phyloP scores from a whole-genome alignment of 371 early-diverging fungal genomes.

The Mortierella sp. region DNA sequence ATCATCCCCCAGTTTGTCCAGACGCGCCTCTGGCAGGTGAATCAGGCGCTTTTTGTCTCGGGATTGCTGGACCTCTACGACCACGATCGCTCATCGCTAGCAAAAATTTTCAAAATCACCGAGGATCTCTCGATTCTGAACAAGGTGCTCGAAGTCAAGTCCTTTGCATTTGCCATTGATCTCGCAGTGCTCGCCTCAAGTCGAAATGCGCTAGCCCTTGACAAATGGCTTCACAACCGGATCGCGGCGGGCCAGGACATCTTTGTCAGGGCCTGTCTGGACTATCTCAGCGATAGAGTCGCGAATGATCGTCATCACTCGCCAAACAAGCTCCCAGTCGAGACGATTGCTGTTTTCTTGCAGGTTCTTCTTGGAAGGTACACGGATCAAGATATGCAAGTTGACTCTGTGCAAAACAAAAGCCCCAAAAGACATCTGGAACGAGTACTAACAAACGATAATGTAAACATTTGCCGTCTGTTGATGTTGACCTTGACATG shows the following conservation, averaged over 20 bases:
- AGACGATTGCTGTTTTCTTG: conserved; percentile 78
- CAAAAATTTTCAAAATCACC: conserved; percentile 83
- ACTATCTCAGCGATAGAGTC: conserved; percentile 81
- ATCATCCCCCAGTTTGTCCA: conserved; percentile 77
- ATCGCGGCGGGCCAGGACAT: conserved; percentile 72
- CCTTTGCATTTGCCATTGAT: conserved; percentile 83
- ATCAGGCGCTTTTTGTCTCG: conserved; percentile 69
- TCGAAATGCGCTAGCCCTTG: conserved; percentile 84
- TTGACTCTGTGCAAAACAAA: background rate
- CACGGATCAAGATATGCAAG: background rate
- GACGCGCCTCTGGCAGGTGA: conserved; percentile 79
- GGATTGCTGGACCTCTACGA: conserved; percentile 80
- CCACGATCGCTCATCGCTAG: conserved; percentile 76
- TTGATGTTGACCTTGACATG: too few relatives aligned
- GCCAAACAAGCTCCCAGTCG: conserved; percentile 63
- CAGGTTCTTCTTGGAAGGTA: conserved; percentile 74
- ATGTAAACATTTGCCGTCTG: background rate
- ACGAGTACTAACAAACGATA: too few relatives aligned
- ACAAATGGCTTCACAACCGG: conserved; percentile 89
- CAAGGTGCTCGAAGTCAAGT: conserved; percentile 76
- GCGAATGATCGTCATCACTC: conserved; percentile 30
- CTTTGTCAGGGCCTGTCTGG: conserved; percentile 80
- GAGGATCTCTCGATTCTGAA: conserved; percentile 86
- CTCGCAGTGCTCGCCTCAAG: conserved; percentile 87
- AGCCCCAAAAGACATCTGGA: too few relatives aligned